Evolutionary conservation across 1,284 basidiomycete genomes (phyloP).

Genomic region (Boletellus sp.): DNA sequence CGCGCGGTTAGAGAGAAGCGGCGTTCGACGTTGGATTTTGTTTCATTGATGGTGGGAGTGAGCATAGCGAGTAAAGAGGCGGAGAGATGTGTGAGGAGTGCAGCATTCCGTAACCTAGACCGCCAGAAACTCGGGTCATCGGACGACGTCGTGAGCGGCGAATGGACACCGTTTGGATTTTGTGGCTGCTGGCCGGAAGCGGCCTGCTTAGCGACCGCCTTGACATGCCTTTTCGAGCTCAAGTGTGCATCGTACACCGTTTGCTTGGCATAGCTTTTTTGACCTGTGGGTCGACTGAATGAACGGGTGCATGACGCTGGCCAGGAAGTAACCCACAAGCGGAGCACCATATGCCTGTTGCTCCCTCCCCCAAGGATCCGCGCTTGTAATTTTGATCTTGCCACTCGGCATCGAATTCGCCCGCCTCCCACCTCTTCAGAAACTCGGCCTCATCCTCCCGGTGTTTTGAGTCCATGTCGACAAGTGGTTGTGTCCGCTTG

Average conservation of each 20-base stretch:
- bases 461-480: constrained; percentile 75
- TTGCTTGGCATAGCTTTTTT: constrained; percentile 92
- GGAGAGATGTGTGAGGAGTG: constrained; percentile 70
- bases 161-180: constrained; percentile 59
- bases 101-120: constrained; percentile 65
- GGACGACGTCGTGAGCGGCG: constrained; percentile 22
- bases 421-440: constrained; percentile 75
- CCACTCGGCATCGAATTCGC: constrained; percentile 74
- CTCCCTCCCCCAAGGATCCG: constrained; percentile 39
- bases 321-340: constrained; percentile 66
- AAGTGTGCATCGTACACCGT: constrained; percentile 97
- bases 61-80: constrained; percentile 66
- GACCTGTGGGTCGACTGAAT: constrained; percentile 52
- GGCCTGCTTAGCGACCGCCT: constrained; percentile 76
- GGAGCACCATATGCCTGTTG: constrained; percentile 87
- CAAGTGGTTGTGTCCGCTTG: constrained; percentile 83
- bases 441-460: constrained; percentile 68
- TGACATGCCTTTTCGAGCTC: constrained; percentile 92
- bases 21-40: constrained; percentile 94
- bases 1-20: constrained; percentile 93
- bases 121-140: constrained; percentile 41
- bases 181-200: constrained; percentile 48
- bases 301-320: constrained; percentile 5
- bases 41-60: constrained; percentile 74
- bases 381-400: constrained; percentile 48